Base-by-base conservation (phyloP, 2,329 filamentous ascomycete genomes). In the Cytospora chrysosperma region DNA sequence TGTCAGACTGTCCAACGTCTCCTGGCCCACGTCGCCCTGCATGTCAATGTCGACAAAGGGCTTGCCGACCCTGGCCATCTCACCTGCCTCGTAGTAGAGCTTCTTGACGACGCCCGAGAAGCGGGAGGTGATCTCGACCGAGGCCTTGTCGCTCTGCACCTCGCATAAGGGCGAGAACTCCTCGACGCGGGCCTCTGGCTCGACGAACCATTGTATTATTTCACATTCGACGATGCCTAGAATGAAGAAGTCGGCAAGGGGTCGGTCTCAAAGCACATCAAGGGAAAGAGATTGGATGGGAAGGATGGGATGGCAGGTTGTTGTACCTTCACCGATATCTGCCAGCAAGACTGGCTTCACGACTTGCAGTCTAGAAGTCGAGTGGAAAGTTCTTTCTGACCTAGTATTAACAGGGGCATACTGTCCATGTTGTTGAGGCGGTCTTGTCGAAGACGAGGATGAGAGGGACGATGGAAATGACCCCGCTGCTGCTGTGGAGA, bases 191-290 rank as follows among this genome's bases (percentile, higher is more conserved):
- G 95, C 95, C 64, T 93, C 94, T 56, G 96, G 93, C 78, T 97
- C 90, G 69, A 99, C 94, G 75, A 98, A 99, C 95, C 95, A 99
- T 81, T 99, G 95, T 72, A 98, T 98, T 72, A 99, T 92, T 77
- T 99, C 95, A 73, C 95, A 97, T 79, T 99, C 95, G 74, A 95
- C 93, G 72, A 98, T 99, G 61, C 95, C 95, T 95, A 70, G 50
- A 57, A 59, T n/a, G 61, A 54, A 40, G 21, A 56, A n/a, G 59
- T 52, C 34, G 54, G 53, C 60, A 19, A 40, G 53, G n/a, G 19
- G 40, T 19, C 5, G n/a, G 1, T 37, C 7, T 57, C 12, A n/a
- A 40, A 43, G 3, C 5, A 17, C 9, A 17, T 19, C 4, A 24
- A 24, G 49, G 8, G n/a, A n/a, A 13, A 21, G n/a, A 5, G 28